Conservation (phyloP, 768 basidiomycete species). For the Lactifluus pinguis region DNA sequence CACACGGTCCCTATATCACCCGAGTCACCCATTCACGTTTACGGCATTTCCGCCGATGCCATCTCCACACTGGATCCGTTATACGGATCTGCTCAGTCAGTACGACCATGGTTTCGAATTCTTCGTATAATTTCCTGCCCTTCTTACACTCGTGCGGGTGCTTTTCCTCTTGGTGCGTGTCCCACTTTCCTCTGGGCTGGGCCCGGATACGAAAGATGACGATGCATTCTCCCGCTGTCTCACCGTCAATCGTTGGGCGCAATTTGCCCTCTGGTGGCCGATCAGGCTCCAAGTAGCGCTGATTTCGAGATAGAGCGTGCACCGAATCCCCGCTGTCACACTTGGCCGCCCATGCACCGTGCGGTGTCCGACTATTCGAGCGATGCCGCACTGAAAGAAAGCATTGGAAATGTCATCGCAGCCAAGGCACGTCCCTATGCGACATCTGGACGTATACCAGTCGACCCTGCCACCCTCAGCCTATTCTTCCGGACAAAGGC, state of each 20-base stretch:
- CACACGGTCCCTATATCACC: conserved; percentile 16
- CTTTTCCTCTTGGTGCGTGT: no score
- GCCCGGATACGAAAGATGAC: no score
- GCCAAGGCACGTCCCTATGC: conserved; percentile 57
- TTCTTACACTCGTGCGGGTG: no score
- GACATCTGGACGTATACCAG: conserved; percentile 57
- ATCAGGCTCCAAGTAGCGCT: conserved; percentile 35
- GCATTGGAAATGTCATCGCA: conserved; percentile 38
- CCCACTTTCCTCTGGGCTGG: no score
- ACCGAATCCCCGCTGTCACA: conserved; percentile 17
- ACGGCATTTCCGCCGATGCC: conserved; percentile 20
- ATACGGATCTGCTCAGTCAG: no score
- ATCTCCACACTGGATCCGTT: no score
- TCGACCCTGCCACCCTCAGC: conserved; percentile 57
- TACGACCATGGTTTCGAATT: no score
- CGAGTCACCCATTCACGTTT: conserved; percentile 22
- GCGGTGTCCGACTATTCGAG: conserved; percentile 39
- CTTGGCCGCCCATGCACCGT: conserved; percentile 20
- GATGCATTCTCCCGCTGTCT: conserved; percentile 17
- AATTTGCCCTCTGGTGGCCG: conserved; percentile 24
- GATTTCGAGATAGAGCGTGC: conserved; percentile 57
- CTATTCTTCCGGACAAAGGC: conserved; percentile 79
- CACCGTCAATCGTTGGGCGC: conserved; percentile 15
- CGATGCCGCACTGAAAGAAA: conserved; percentile 45
- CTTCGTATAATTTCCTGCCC: no score